phyloP scores from a whole-genome alignment of 1,139 yeast species.

The Scheffersomyces cryptocercus region DNA sequence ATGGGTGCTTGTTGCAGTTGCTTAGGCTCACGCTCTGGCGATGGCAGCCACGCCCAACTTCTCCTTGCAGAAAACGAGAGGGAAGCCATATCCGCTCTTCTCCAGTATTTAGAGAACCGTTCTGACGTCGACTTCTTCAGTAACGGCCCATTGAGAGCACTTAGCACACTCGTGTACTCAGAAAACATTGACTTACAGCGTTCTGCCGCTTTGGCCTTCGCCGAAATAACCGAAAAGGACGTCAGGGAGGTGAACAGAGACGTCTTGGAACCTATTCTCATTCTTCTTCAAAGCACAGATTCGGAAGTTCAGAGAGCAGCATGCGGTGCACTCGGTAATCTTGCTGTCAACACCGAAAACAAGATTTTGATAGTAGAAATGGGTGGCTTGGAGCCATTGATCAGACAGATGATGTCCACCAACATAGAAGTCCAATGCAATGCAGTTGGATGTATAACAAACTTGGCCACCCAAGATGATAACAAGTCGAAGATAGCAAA shows the following conservation, averaged over 20 bases:
- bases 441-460: constrained; percentile 98
- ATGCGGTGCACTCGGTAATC: constrained; percentile 95
- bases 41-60: constrained; percentile 64
- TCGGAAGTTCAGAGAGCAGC: constrained; percentile 98
- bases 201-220: constrained; percentile 97
- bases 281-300: constrained; percentile 82
- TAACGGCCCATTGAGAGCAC: constrained; percentile 85
- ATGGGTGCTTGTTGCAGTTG: constrained; percentile 78
- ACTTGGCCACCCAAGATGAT: constrained; percentile 97
- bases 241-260: constrained; percentile 88
- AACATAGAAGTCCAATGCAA: constrained; percentile 98
- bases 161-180: constrained; percentile 89
- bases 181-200: constrained; percentile 94
- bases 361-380: constrained; percentile 91
- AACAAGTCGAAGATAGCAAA: constrained; percentile 94
- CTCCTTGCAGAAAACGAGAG: constrained; percentile 95
- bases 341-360: constrained; percentile 95
- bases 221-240: constrained; percentile 96
- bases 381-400: constrained; percentile 96
- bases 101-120: constrained; percentile 83
- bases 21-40: constrained; percentile 37
- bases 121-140: constrained; percentile 90
- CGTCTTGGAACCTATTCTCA: constrained; percentile 89
- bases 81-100: constrained; percentile 88
- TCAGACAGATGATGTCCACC: constrained; percentile 95